Conservation (phyloP, 2,329 filamentous ascomycete genomes). For the Calonectria crousiana region DNA sequence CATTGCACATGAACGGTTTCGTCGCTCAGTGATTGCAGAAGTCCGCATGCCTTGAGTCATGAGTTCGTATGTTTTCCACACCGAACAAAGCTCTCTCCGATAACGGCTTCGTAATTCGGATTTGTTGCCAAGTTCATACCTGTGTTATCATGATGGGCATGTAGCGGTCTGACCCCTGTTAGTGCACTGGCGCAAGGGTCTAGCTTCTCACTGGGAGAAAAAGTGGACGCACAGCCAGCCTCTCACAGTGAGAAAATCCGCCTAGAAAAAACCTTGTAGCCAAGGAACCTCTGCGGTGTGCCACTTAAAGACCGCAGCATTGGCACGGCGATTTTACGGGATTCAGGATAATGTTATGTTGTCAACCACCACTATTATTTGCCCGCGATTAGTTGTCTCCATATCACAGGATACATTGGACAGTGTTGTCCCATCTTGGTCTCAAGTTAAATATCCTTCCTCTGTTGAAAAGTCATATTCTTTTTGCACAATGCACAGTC, state of each 20-base stretch:
- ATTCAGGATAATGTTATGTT: too few relatives aligned
- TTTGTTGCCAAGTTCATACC: neutral
- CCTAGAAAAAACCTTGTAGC: neutral
- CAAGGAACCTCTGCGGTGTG: neutral
- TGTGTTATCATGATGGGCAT: neutral
- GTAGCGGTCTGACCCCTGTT: neutral
- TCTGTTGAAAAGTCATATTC: too few relatives aligned
- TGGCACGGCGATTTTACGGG: too few relatives aligned
- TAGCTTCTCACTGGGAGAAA: neutral
- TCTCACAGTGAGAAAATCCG: neutral
- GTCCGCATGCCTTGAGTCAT: accelerated
- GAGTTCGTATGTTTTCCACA: too few relatives aligned
- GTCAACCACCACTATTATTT: too few relatives aligned
- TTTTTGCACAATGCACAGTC: too few relatives aligned
- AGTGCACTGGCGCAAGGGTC: neutral
- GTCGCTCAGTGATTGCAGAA: too few relatives aligned
- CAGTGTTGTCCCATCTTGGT: too few relatives aligned
- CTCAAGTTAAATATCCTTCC: too few relatives aligned
- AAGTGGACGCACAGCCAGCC: neutral
- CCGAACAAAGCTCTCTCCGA: neutral
- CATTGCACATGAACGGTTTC: neutral
- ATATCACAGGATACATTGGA: too few relatives aligned
- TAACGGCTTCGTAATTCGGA: neutral
- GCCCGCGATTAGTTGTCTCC: too few relatives aligned
- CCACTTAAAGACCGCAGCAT: neutral